phyloP scores from a whole-genome alignment of 768 basidiomycete genomes.

The Russula ochroleuca region DNA sequence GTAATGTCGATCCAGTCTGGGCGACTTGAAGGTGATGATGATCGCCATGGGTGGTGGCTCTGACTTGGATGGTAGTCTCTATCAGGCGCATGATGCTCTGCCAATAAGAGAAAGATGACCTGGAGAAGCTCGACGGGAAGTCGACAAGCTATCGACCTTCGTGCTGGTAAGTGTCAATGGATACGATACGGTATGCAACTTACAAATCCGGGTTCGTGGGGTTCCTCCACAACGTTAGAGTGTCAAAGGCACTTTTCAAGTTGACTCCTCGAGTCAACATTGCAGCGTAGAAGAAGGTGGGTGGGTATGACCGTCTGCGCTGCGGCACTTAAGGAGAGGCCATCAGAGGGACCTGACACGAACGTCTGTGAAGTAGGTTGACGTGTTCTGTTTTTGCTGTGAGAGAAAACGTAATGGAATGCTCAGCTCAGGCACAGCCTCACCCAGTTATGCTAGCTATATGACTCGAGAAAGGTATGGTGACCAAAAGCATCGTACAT shows the following conservation, averaged over 20 bases:
- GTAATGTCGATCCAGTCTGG: constrained; percentile 18
- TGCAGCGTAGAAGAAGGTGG: neutral
- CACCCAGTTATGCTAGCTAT: too few species aligned
- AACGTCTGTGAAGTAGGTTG: neutral
- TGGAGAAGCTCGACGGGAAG: constrained; percentile 21
- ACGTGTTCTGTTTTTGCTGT: constrained; percentile 1
- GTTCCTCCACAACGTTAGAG: neutral
- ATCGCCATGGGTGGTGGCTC: too few species aligned
- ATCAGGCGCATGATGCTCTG: neutral
- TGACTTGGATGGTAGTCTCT: neutral
- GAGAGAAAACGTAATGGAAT: neutral
- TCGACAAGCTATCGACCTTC: neutral
- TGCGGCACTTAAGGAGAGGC: neutral
- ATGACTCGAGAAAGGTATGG: too few species aligned
- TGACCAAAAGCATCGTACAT: too few species aligned
- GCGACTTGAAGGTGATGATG: neutral
- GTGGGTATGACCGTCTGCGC: neutral
- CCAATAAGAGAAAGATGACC: constrained; percentile 1
- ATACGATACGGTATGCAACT: neutral
- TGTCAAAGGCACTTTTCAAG: neutral
- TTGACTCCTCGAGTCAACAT: neutral
- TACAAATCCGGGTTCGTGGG: neutral
- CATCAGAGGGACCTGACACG: neutral
- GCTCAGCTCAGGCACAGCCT: too few species aligned
- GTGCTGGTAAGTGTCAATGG: neutral